Evolutionary conservation across 257 asterid species (phyloP).

Genomic region (Avicennia marina): DNA sequence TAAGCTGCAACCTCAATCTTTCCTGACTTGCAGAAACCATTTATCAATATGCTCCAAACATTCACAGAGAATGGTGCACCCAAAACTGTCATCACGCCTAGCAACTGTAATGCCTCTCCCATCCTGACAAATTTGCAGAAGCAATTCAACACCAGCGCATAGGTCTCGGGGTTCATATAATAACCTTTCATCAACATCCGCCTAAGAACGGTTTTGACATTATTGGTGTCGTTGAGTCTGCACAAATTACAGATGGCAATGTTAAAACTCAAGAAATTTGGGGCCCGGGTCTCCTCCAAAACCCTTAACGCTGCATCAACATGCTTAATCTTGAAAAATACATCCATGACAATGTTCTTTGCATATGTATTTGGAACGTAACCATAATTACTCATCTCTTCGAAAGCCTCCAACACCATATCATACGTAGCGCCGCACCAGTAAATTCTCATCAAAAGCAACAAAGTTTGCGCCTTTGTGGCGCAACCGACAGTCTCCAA

Average conservation of each 20-base stretch:
- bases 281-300: constrained; percentile 38
- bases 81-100: constrained; percentile 52
- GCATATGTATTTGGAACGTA: constrained; percentile 59
- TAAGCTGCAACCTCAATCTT: constrained; percentile 47
- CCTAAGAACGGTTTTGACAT: constrained; percentile 36
- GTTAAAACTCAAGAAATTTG: constrained; percentile 67
- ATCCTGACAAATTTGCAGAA: constrained; percentile 44
- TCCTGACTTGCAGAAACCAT: constrained; percentile 51
- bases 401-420: constrained; percentile 51
- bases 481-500: constrained; percentile 44
- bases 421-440: constrained; percentile 64
- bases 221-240: constrained; percentile 46
- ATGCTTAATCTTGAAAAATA: constrained; percentile 42
- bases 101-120: constrained; percentile 53
- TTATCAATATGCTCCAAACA: constrained; percentile 60
- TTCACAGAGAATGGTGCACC: constrained; percentile 48
- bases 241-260: constrained; percentile 64
- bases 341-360: constrained; percentile 60
- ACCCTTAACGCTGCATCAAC: constrained; percentile 49
- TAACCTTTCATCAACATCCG: constrained; percentile 47
- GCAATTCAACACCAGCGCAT: constrained; percentile 50
- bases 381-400: constrained; percentile 42
- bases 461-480: constrained; percentile 51
- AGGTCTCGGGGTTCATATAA: constrained; percentile 55
- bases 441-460: constrained; percentile 70